These are phyloP conservation scores for Penicillium expansum DNA, from an alignment of 2,329 filamentous ascomycete genomes.

Conservation along the genomic window DNA sequence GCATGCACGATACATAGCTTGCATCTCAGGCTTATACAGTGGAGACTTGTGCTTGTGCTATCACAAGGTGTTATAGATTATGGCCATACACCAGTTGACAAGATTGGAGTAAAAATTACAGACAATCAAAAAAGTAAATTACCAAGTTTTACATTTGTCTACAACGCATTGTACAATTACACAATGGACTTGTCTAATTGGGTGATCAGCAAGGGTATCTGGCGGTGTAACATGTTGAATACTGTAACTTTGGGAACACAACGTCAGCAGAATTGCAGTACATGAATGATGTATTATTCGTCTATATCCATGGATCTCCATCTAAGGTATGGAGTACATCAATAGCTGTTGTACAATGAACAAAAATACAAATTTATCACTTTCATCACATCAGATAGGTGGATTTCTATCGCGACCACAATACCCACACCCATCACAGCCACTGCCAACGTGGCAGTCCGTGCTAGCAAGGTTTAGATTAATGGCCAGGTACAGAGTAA, in stretches of 20 bases:
- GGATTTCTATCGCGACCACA: not conserved
- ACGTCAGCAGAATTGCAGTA: not conserved
- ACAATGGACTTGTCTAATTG: not conserved
- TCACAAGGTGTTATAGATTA: not conserved
- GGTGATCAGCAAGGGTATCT: not conserved
- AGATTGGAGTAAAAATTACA: not conserved
- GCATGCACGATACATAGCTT: not conserved
- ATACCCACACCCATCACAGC: not conserved
- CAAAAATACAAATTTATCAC: not conserved
- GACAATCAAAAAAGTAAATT: not conserved
- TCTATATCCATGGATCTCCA: no score
- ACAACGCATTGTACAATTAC: not conserved
- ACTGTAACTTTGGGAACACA: not conserved
- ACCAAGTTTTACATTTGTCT: not conserved
- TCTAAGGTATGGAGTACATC: not conserved
- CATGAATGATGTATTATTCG: not conserved
- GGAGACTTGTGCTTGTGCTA: not conserved
- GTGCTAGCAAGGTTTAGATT: slow-evolving; percentile 9
- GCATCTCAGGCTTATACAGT: not conserved
- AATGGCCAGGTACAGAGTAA: not conserved
- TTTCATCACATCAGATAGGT: not conserved
- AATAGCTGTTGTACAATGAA: not conserved
- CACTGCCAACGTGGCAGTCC: slow-evolving; percentile 25
- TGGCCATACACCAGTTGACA: not conserved
- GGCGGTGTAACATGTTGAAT: not conserved